Percentiles rank a stretch among this genome's conserved stretches.
These are phyloP conservation scores for Aegilops umbellulata DNA, from an alignment of 176 grass and related monocot genomes.

Conservation along the genomic window DNA sequence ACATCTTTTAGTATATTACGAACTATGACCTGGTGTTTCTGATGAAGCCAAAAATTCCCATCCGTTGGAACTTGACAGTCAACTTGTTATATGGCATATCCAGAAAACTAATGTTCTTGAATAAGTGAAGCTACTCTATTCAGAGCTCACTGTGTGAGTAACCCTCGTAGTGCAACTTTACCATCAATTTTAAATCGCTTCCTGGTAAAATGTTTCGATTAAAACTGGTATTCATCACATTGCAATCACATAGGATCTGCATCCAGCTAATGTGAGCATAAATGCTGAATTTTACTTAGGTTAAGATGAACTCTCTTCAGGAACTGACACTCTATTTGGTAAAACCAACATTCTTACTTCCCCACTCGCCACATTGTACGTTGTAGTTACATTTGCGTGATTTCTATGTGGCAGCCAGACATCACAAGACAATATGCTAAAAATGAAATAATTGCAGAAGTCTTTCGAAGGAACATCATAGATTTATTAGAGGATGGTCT, in stretches of 20 bases:
- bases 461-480: background rate
- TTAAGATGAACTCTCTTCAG: background rate
- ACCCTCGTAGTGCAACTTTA: background rate
- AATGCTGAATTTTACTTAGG: background rate
- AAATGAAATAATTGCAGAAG: background rate
- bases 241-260: background rate
- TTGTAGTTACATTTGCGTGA: background rate
- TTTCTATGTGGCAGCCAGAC: conserved; percentile 7
- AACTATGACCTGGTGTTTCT: background rate
- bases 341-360: background rate
- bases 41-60: background rate
- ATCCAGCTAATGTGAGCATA: background rate
- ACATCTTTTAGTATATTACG: conserved; percentile 7
- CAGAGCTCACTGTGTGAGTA: background rate
- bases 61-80: background rate
- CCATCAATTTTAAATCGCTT: background rate
- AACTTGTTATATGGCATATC: background rate
- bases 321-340: background rate
- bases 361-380: background rate
- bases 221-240: background rate
- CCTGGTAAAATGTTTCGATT: background rate
- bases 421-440: background rate
- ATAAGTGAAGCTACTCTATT: background rate
- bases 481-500: background rate
- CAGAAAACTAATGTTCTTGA: background rate